Base-by-base conservation (phyloP, 176 grass and related monocot genomes). In the Triticum timopheevii region DNA sequence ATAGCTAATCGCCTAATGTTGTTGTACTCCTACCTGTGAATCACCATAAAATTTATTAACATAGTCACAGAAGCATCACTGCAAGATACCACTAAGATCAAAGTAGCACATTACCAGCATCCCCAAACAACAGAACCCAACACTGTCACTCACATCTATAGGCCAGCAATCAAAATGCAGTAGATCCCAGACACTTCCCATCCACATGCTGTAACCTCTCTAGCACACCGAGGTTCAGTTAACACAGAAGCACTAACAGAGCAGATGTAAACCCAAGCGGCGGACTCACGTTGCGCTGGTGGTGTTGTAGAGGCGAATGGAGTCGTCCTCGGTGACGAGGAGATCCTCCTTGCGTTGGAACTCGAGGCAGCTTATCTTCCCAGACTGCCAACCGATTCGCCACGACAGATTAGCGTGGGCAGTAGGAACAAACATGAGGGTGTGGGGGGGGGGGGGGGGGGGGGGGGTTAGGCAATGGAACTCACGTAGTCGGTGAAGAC, bases 401-500 rank as follows among this genome's bases (percentile, higher is more conserved):
- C 38, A 9, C 8, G 38, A 39, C 8, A 39, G 38, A 39, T 39
- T 39, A 39, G 38, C 38, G 8, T 39, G 38, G 38, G 38, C 1
- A 39, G 38, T 8, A 84, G 38, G 24, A 10, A 68, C 40, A 42
- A 42, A 42, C 40, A 42, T 9, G 30, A 4, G 45, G 45, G 45
- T 2, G 58, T 0, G 25, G 25, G 25, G 25, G 25, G 25, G 25
- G 25, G 25, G 39, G 1, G 2, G 72, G 69, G 63, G 80, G 84
- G 40, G 72, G 69, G 63, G 80, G 84, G 50, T 59, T 28, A 2
- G 71, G 78, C 17, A 50, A 66, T 1, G 61, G 80, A 69, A 81
- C 93, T 86, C 39, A 98, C 93, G 12, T 87, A 98, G 83, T 98
- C 93, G 22, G 79, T 78, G 70, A 98, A 98, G 76, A 92, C 87